These are phyloP conservation scores for Alternaria sp. DNA, from an alignment of 2,329 filamentous ascomycete genomes.

Conservation along the genomic window DNA sequence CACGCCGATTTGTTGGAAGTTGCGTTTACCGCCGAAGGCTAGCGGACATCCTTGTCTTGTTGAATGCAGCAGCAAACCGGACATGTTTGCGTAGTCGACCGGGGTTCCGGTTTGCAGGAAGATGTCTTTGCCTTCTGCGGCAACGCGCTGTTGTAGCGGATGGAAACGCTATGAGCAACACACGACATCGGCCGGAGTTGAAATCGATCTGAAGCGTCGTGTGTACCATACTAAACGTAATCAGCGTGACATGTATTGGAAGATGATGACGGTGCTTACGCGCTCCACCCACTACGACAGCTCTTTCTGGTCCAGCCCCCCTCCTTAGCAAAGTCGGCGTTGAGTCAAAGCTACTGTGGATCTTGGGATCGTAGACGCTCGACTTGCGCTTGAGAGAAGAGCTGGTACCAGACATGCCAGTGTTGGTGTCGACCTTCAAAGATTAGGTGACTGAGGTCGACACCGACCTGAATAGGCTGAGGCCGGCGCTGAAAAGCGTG, in stretches of 20 bases:
- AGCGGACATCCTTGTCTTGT: not conserved
- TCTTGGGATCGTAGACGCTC: conserved; percentile 7
- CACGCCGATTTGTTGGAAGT: not conserved
- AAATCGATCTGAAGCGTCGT: conserved; percentile 18
- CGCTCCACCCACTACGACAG: conserved; percentile 39
- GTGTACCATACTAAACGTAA: conserved; percentile 28
- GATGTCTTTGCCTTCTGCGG: conserved; percentile 36
- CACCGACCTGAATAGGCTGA: not conserved
- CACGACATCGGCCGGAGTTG: conserved; percentile 21
- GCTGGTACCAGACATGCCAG: not conserved
- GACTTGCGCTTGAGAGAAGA: not conserved
- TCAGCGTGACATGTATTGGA: conserved; percentile 23
- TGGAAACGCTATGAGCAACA: conserved; percentile 8
- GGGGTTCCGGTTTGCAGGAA: conserved; percentile 31
- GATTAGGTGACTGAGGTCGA: not conserved
- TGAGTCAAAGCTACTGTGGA: conserved; percentile 30
- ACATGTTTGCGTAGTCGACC: conserved; percentile 27
- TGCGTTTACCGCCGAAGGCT: not conserved
- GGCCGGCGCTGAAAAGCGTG: not conserved
- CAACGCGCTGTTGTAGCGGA: conserved; percentile 52
- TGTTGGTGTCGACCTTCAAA: not conserved
- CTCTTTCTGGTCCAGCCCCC: conserved; percentile 25
- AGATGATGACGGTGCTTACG: conserved; percentile 24
- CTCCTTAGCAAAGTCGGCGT: not conserved
- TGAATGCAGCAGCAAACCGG: not conserved